phyloP scores from a whole-genome alignment of 2,329 filamentous ascomycete species.

The Calonectria pauciramosa region DNA sequence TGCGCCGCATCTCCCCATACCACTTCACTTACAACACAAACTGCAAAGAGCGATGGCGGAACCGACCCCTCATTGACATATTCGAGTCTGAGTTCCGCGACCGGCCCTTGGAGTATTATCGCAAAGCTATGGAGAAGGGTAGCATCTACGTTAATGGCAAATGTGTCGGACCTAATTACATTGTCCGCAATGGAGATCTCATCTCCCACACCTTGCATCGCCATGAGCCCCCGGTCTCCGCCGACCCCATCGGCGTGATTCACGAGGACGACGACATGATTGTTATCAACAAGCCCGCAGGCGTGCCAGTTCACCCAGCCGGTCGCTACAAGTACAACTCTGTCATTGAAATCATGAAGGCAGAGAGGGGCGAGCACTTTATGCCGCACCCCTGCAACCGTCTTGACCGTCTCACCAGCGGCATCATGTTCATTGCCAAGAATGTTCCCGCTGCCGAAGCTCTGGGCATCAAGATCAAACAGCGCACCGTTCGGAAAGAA shows the following conservation, averaged over 20 bases:
- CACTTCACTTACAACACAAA: slow-evolving; percentile 95
- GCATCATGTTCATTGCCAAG: slow-evolving; percentile 98
- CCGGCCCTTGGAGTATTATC: slow-evolving; percentile 88
- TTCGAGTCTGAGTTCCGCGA: slow-evolving; percentile 95
- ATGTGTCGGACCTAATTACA: slow-evolving; percentile 74
- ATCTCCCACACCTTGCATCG: slow-evolving; percentile 95
- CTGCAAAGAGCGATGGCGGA: slow-evolving; percentile 95
- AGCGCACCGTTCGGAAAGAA: slow-evolving; percentile 90
- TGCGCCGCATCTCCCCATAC: slow-evolving; percentile 89
- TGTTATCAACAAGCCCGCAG: slow-evolving; percentile 96
- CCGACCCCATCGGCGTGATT: slow-evolving; percentile 82
- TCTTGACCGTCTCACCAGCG: slow-evolving; percentile 93
- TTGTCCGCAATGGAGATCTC: slow-evolving; percentile 89
- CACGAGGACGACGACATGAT: slow-evolving; percentile 95
- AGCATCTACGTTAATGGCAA: slow-evolving; percentile 86
- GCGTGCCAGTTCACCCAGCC: slow-evolving; percentile 94
- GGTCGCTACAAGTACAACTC: slow-evolving; percentile 97
- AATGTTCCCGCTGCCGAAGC: slow-evolving; percentile 82
- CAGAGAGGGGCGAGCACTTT: slow-evolving; percentile 73
- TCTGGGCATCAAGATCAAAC: slow-evolving; percentile 81
- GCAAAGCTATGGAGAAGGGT: slow-evolving; percentile 83
- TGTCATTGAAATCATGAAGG: slow-evolving; percentile 91
- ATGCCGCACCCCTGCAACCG: slow-evolving; percentile 84
- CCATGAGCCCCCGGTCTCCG: slow-evolving; percentile 93
- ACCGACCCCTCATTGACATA: slow-evolving; percentile 84